Conservation (phyloP, 176 grass and related monocot genomes). For the Rhynchospora tenuis region DNA sequence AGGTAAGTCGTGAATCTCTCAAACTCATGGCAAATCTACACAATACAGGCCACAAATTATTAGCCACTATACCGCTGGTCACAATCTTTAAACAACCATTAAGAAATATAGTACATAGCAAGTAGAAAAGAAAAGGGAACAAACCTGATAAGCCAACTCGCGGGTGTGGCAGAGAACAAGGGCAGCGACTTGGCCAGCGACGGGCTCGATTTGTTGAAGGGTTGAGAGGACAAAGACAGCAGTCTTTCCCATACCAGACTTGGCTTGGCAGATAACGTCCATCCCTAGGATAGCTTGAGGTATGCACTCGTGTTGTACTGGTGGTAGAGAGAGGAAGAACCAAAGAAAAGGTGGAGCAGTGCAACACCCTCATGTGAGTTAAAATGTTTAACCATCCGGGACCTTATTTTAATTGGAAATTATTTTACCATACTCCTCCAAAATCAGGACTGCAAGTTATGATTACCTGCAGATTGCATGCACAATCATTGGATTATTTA, state of each 20-base stretch:
- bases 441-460: conserved; percentile 48
- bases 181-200: conserved; percentile 79
- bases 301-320: conserved; percentile 99
- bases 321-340: conserved; percentile 59
- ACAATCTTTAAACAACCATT: not conserved
- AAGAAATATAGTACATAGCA: not conserved
- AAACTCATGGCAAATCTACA: conserved; percentile 94
- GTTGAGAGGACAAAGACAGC: conserved; percentile 93
- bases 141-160: conserved; percentile 91
- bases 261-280: conserved; percentile 99
- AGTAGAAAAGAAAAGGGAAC: not conserved
- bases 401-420: conserved; percentile 83
- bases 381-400: conserved; percentile 63
- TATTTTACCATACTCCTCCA: conserved; percentile 73
- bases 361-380: conserved; percentile 75
- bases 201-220: conserved; percentile 92
- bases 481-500: not conserved
- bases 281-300: conserved; percentile 99
- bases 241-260: conserved; percentile 99
- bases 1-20: conserved; percentile 99
- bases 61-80: not conserved
- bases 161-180: conserved; percentile 92
- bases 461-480: conserved; percentile 58
- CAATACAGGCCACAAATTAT: not conserved
- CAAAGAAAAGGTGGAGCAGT: conserved; percentile 56